Percentiles rank a stretch among this genome's conserved stretches.
Evolutionary conservation across 1,284 basidiomycete species (phyloP).

Genomic region (Heterobasidion annosum): DNA sequence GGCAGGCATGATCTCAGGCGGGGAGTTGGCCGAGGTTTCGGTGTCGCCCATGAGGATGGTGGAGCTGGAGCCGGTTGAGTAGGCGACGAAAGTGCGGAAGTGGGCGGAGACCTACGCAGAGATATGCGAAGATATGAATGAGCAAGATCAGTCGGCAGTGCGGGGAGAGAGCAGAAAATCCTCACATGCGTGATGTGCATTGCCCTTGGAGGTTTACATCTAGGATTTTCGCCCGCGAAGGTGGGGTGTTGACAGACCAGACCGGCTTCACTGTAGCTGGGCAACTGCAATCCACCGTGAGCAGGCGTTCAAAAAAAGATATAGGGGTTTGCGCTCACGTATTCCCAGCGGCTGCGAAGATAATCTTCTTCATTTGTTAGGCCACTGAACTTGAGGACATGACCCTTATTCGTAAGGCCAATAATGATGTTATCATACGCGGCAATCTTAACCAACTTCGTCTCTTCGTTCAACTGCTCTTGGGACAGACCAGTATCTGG

Average conservation of each 20-base stretch:
- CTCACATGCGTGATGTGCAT: slow-evolving; percentile 67
- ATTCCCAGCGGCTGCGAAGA: slow-evolving; percentile 52
- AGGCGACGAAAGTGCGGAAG: slow-evolving; percentile 72
- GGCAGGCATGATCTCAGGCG: slow-evolving; percentile 55
- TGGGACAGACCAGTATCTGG: slow-evolving; percentile 20
- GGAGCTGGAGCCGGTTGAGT: slow-evolving; percentile 61
- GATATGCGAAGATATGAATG: slow-evolving; percentile 13
- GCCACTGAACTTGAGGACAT: slow-evolving; percentile 54
- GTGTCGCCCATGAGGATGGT: slow-evolving; percentile 56
- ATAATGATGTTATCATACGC: slow-evolving; percentile 59
- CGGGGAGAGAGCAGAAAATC: neutral
- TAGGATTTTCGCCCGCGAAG: slow-evolving; percentile 25
- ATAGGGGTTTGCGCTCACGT: slow-evolving; percentile 38
- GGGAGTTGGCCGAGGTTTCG: slow-evolving; percentile 28
- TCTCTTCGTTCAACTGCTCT: slow-evolving; percentile 24
- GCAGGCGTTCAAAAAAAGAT: neutral
- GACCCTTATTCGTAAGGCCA: slow-evolving; percentile 71
- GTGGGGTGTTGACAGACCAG: slow-evolving; percentile 34
- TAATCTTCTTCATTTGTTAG: slow-evolving; percentile 30
- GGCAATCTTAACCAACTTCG: slow-evolving; percentile 67
- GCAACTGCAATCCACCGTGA: slow-evolving; percentile 36
- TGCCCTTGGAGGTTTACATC: slow-evolving; percentile 29
- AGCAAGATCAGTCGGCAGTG: slow-evolving; percentile 2
- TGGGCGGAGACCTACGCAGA: slow-evolving; percentile 70
- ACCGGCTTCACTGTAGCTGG: slow-evolving; percentile 56